Conservation (phyloP, 1,284 basidiomycete species). For the Gymnopus androsaceus region DNA sequence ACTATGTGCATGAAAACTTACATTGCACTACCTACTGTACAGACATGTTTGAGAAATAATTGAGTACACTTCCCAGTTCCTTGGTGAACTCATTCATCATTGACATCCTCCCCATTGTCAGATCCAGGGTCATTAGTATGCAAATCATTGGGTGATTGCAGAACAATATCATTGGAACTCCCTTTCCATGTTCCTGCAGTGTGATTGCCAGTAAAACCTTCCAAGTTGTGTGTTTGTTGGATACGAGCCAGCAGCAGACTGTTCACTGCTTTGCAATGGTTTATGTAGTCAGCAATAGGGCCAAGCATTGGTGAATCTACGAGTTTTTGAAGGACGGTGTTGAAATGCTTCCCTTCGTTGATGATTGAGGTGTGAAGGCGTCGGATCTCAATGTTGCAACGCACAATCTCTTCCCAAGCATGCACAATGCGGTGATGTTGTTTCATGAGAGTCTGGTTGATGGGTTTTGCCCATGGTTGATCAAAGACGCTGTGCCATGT, state of each 20-base stretch:
- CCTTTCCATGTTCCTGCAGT: neutral
- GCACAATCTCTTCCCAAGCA: conserved; percentile 34
- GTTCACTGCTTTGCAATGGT: neutral
- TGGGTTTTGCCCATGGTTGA: conserved; percentile 31
- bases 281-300: conserved; percentile 1
- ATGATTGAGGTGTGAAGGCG: conserved; percentile 31
- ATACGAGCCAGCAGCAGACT: neutral
- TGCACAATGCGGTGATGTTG: conserved; percentile 29
- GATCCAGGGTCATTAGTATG: neutral
- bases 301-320: neutral
- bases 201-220: neutral
- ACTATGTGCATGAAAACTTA: too few species aligned
- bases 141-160: neutral
- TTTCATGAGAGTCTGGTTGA: conserved; percentile 24
- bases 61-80: neutral
- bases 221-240: neutral
- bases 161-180: too few species aligned
- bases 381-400: conserved; percentile 35
- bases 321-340: neutral
- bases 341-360: conserved; percentile 24
- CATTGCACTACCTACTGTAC: too few species aligned
- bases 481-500: conserved; percentile 27
- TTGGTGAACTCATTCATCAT: neutral
- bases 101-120: neutral
- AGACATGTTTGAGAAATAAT: neutral